Percentiles rank a stretch among this genome's conserved stretches.
Evolutionary conservation across 345 rosid species (phyloP).

Genomic region (Hibiscus syriacus): DNA sequence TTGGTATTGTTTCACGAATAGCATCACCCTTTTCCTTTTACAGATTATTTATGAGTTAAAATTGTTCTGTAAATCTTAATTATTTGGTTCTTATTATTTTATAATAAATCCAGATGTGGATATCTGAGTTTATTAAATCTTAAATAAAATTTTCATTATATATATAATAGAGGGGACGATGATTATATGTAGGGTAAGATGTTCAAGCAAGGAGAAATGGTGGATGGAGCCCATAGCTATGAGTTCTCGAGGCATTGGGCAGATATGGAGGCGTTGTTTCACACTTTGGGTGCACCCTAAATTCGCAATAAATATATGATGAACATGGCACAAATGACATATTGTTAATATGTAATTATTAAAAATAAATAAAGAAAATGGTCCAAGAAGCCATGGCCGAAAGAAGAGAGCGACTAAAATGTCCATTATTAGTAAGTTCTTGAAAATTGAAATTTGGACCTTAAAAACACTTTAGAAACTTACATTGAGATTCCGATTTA

Average conservation of each 20-base stretch:
- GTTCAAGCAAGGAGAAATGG: background rate
- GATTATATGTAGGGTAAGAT: background rate
- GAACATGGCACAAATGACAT: too few relatives aligned
- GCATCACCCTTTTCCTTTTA: too few relatives aligned
- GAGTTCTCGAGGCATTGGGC: background rate
- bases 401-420: background rate
- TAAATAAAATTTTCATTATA: too few relatives aligned
- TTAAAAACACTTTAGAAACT: background rate
- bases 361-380: too few relatives aligned
- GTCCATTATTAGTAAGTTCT: background rate
- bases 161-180: background rate
- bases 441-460: background rate
- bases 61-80: too few relatives aligned
- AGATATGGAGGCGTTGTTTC: background rate
- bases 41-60: too few relatives aligned
- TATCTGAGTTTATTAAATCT: too few relatives aligned
- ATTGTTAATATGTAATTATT: too few relatives aligned
- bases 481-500: background rate
- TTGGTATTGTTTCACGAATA: too few relatives aligned
- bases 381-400: constrained; percentile 9
- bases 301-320: too few relatives aligned
- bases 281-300: background rate
- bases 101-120: too few relatives aligned
- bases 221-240: background rate
- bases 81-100: too few relatives aligned